Base-by-base conservation (phyloP, 345 rosid genomes). In the Populus pruinosa region DNA sequence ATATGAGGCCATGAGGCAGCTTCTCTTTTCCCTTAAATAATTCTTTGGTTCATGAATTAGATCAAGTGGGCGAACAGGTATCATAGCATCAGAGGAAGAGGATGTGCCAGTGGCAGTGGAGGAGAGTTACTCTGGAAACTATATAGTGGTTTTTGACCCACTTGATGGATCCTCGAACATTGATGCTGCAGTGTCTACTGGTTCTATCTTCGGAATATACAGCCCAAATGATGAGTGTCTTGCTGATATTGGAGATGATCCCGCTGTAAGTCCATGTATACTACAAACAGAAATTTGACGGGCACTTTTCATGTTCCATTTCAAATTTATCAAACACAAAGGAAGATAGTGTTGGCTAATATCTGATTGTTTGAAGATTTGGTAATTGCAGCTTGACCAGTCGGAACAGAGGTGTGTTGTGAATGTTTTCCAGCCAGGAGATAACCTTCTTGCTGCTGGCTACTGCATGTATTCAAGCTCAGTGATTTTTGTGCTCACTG, bases 401-500 rank as follows among this genome's bases (percentile, higher is more conserved):
- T 73, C 64, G 38, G 87, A 87, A 79, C 86, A 88, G 87, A 90
- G 89, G 74, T 93, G 97, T 74, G 84, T 90, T 23, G 92, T 93
- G 73, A 92, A 83, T 59, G 99, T 95, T 79, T 95, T 98, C 80
- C 98, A 95, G 68, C 99, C 99, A 41, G 96, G 99, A 81, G 90
- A 78, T 86, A 95, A 93, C 84, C 93, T 95, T 38, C 85, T 95
- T 44, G 96, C 96, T 17, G 98, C 99, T 2, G 99, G 98, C 33
- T 95, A 95, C 82, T 93, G 97, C 89, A 92, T 93, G 97, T 93
- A 95, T 80, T 95, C 98, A 1, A 95, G 99, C 86, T 95, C 99
- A 3, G 70, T 92, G 77, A 95, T 95, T 83, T 93, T 93, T 21
- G 99, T 93, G 69, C 82, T 95, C 33, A 91, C 97, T 0, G 41